Evolutionary conservation across 148 eudicot genomes (phyloP), one percentile per base, ranked within the genome.

Genomic region (Chenopodium berlandieri): DNA sequence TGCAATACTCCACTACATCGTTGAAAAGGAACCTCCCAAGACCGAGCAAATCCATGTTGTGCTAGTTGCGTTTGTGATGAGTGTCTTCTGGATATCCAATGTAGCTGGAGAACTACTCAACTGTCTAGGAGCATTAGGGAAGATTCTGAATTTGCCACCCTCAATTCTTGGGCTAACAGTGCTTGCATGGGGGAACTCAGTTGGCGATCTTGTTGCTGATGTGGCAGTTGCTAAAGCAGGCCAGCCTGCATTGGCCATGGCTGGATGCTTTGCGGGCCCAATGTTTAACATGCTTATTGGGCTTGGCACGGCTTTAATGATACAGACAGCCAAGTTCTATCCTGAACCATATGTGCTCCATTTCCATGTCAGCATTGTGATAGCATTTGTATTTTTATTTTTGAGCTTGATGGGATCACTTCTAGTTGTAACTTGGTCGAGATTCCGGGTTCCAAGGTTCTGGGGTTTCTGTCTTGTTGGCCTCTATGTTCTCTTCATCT

Each of bases 401-500:
- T 60, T 92, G 80, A 96, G 98, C 90, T 82, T 96, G 91, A 94
- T 96, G 98, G 99, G 99, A 7, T 88, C 99, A 14, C 87, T 96
- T 76, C 74, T 96, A 58, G 93, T 94, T 13, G 85, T 96, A 71
- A 94, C 92, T 6, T 96, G 98, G 98, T 83, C 84, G 68, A 87
- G 97, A 79, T 96, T 92, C 78, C 86, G 93, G 80, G 99, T 96
- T 40, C 99, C 99, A 34, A 88, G 94, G 83, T 91, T 92, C 82
- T 96, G 99, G 99, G 99, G 99, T 22, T 94, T 90, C 86, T 94
- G 98, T 79, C 99, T 96, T 62, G 98, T 96, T 58, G 97, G 94
- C 25, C 89, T 96, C 69, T 96, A 96, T 74, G 80, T 87, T 58
- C 25, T 86, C 74, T 96, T 96, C 86, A 91, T 90, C 32, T 85